Percentiles rank a stretch among this genome's conserved stretches.
These are phyloP conservation scores for Trichoderma sp. DNA, from an alignment of 2,329 filamentous ascomycete genomes.

Conservation along the genomic window DNA sequence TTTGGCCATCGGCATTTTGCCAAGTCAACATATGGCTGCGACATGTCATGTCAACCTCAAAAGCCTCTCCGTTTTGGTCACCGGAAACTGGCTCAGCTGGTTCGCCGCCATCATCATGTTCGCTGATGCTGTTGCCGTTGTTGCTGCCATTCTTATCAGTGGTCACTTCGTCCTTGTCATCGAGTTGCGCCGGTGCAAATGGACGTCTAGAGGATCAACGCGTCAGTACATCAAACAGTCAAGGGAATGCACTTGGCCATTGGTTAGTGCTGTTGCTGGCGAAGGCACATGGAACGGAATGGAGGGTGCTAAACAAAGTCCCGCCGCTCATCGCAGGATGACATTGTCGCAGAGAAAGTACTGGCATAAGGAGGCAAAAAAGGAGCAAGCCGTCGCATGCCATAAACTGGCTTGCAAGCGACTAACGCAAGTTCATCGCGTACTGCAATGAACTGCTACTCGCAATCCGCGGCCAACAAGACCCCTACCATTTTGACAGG, in stretches of 20 bases:
- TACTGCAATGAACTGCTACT: neutral
- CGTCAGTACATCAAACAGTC: neutral
- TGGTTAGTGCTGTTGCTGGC: neutral
- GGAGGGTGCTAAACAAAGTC: neutral
- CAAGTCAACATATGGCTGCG: neutral
- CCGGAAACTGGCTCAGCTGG: neutral
- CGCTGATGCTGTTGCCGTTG: too few species aligned
- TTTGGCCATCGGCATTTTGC: neutral
- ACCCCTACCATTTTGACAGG: neutral
- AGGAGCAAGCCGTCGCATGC: neutral
- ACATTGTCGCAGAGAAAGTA: neutral
- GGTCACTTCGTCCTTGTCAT: neutral
- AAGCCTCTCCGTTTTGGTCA: neutral
- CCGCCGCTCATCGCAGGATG: slow-evolving; percentile 4
- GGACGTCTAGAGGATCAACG: neutral
- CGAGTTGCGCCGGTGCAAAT: neutral
- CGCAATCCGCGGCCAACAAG: slow-evolving; percentile 5
- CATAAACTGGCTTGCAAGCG: neutral
- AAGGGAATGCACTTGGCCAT: neutral
- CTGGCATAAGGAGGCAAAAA: slow-evolving; percentile 8
- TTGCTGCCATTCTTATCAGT: too few species aligned
- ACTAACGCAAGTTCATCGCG: neutral
- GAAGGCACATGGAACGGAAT: neutral
- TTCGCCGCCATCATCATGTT: neutral
- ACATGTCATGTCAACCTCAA: neutral